Base-by-base conservation (phyloP, 2,329 filamentous ascomycete species). In the Talaromyces islandicus region DNA sequence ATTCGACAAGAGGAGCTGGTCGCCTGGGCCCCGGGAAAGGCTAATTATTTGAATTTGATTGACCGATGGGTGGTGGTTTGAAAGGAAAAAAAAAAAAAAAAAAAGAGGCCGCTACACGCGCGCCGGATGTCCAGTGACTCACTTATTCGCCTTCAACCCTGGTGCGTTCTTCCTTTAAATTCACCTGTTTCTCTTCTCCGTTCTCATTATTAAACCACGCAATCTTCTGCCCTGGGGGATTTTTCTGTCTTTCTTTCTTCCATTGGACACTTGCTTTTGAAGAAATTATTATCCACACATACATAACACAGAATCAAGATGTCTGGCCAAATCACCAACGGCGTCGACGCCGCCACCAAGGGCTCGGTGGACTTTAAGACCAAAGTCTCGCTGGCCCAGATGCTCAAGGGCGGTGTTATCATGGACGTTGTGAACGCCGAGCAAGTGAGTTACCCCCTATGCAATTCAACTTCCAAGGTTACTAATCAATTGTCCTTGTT, bases 351-450 rank as follows among this genome's bases (percentile, higher is more conserved):
- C 43, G 62, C 70, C 65, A 69, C 72, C 62, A 80, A 81, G 25
- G 54, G 59, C 32, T 35, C 46, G 7, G 30, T 57, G 66, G 82
- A 85, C 76, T 96, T 97, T 77, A 88, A 88, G 67, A 88, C 97
- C 83, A 99, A 99, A 85, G 89, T 91, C 58, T 94, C 93, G 62
- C 83, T 99, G 65, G 94, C 94, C 25, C 90, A 96, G 78, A 99
- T 99, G 94, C 82, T 97, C 78, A 97, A 97, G 83, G 94, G 94
- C 74, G 94, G 94, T 70, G 94, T 99, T 66, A 99, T 99, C 78
- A 99, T 99, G 94, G 94, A 99, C 78, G 94, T 97, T 61, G 91
- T 95, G 64, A 91, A 93, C 75, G 90, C 92, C 27, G 89, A 91
- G 72, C 92, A 90, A 80, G 86, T 86, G 74, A 60, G 69, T 53